phyloP scores from a whole-genome alignment of 2,329 filamentous ascomycete genomes.

The Hypoxylon sp. region DNA sequence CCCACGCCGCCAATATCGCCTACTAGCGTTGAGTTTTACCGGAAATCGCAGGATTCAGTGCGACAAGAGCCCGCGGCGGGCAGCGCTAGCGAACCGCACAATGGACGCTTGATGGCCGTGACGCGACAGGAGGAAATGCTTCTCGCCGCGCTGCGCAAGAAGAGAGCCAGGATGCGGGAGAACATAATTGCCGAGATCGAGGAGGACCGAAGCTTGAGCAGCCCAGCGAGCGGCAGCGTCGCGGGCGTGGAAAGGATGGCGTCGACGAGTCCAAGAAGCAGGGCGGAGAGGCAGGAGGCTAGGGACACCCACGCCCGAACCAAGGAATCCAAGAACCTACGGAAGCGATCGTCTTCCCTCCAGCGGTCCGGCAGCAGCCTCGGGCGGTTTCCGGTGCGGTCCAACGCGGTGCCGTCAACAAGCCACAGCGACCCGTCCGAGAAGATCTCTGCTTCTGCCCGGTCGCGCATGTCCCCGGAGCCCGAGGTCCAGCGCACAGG shows the following conservation, averaged over 20 bases:
- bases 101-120: conserved; percentile 66
- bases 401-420: conserved; percentile 28
- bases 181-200: conserved; percentile 59
- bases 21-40: conserved; percentile 62
- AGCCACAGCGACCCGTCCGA: conserved; percentile 27
- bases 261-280: conserved; percentile 15
- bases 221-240: conserved; percentile 19
- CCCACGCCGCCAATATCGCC: conserved; percentile 65
- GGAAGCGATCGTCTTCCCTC: conserved; percentile 29
- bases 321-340: conserved; percentile 22
- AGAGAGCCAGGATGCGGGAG: conserved; percentile 67
- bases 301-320: conserved; percentile 29
- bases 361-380: conserved; percentile 16
- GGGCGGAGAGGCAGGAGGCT: conserved; percentile 31
- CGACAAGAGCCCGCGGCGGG: conserved; percentile 45
- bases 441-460: conserved; percentile 11
- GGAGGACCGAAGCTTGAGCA: conserved; percentile 47
- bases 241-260: conserved; percentile 27
- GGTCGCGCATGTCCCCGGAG: conserved; percentile 19
- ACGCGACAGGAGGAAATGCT: conserved; percentile 70
- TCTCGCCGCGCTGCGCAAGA: conserved; percentile 66
- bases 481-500: conserved; percentile 28
- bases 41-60: conserved; percentile 55
- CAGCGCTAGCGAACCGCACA: conserved; percentile 46
- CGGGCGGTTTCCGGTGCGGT: conserved; percentile 20